Percentiles rank a stretch among this genome's conserved stretches.
These are phyloP conservation scores for Vitis amurensis DNA, from an alignment of 164 flowering plant genomes.

Conservation along the genomic window DNA sequence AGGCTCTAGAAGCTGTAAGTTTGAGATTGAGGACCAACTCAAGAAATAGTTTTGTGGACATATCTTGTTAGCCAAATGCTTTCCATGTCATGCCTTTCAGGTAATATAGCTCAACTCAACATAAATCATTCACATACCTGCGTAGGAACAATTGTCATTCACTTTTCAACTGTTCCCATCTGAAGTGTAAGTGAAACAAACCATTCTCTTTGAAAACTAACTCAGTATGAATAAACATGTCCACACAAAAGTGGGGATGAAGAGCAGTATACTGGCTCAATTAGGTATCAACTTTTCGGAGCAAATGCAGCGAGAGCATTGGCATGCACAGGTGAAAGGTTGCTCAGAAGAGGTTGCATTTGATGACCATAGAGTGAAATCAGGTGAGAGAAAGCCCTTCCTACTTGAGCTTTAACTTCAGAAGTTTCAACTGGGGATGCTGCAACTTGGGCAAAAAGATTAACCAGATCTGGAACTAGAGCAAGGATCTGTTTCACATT, in stretches of 20 bases:
- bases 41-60: not conserved
- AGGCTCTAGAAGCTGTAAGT: not conserved
- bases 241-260: not conserved
- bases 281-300: slow-evolving; percentile 43
- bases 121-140: slow-evolving; percentile 2
- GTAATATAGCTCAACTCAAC: not conserved
- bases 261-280: not conserved
- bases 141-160: not conserved
- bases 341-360: slow-evolving; percentile 80
- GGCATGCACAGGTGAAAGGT: slow-evolving; percentile 81
- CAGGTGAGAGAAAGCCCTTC: slow-evolving; percentile 79
- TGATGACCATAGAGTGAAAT: slow-evolving; percentile 84
- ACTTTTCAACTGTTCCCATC: not conserved
- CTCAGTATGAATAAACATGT: not conserved
- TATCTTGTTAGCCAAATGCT: not conserved
- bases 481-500: slow-evolving; percentile 56
- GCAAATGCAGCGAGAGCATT: slow-evolving; percentile 77
- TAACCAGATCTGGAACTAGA: slow-evolving; percentile 78
- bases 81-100: not conserved
- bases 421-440: slow-evolving; percentile 71
- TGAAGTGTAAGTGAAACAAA: not conserved
- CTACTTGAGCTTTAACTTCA: slow-evolving; percentile 78
- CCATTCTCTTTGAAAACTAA: not conserved
- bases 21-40: not conserved
- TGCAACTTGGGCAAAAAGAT: slow-evolving; percentile 78